These are phyloP conservation scores for Athelia sp. DNA, from an alignment of 1,284 basidiomycete species.

Conservation along the genomic window DNA sequence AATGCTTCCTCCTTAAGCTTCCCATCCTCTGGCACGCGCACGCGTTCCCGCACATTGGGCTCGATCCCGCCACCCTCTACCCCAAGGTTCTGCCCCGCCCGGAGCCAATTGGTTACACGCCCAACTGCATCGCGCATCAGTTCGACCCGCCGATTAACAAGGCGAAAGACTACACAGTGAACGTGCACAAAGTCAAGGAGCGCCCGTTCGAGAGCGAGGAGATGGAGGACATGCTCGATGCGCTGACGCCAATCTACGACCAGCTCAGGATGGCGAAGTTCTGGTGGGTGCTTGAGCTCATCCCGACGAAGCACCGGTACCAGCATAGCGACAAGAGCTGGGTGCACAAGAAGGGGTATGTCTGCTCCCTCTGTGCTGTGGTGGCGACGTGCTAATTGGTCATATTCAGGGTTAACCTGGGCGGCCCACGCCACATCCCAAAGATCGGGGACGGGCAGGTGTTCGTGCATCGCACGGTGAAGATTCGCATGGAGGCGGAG, in stretches of 20 bases:
- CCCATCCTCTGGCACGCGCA: conserved; percentile 32
- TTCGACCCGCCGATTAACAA: not conserved
- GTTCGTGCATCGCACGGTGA: conserved; percentile 10
- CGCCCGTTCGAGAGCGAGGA: conserved; percentile 7
- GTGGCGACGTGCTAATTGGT: not conserved
- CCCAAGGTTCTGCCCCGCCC: conserved; percentile 8
- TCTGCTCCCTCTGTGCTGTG: not conserved
- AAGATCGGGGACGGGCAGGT: not conserved
- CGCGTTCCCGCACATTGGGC: conserved; percentile 10
- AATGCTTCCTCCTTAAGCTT: conserved; percentile 39
- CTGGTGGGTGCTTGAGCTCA: conserved; percentile 10
- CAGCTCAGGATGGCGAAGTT: conserved; percentile 4
- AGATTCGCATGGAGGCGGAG: conserved; percentile 10
- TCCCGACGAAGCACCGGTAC: conserved; percentile 6
- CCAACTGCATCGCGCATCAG: not conserved
- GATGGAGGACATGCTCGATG: conserved; percentile 8
- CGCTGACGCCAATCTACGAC: conserved; percentile 8
- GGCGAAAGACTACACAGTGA: not conserved
- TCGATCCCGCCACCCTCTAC: conserved; percentile 11
- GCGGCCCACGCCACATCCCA: conserved; percentile 1
- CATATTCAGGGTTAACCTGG: conserved; percentile 3
- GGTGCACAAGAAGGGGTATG: conserved; percentile 1
- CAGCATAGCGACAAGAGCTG: conserved; percentile 1
- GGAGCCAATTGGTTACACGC: not conserved
- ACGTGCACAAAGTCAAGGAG: no score